Conservation (phyloP, 2,329 filamentous ascomycete genomes). For the Neonectria coccinea region DNA sequence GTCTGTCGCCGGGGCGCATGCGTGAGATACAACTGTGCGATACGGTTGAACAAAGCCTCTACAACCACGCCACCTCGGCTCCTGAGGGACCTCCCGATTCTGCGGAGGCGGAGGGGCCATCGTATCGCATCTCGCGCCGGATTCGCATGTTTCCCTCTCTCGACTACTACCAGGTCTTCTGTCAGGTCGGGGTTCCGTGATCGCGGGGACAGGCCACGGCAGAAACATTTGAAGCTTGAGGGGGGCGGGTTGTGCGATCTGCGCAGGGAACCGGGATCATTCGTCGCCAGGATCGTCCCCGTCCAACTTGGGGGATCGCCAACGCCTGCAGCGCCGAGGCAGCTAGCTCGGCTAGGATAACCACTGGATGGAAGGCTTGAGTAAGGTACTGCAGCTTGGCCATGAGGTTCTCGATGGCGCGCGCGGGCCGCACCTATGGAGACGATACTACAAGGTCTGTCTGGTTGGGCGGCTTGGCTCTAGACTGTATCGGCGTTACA, state of each 20-base stretch:
- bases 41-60: slow-evolving; percentile 43
- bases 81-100: slow-evolving; percentile 38
- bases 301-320: slow-evolving; percentile 38
- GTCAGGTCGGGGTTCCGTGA: slow-evolving; percentile 10
- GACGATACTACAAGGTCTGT: slow-evolving; percentile 18
- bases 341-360: slow-evolving; percentile 25
- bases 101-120: slow-evolving; percentile 31
- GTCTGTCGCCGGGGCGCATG: slow-evolving; percentile 34
- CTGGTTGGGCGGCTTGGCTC: slow-evolving; percentile 14
- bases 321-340: slow-evolving; percentile 39
- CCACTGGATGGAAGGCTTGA: slow-evolving; percentile 15
- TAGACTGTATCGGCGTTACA: slow-evolving; percentile 14
- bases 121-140: slow-evolving; percentile 39
- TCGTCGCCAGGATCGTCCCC: slow-evolving; percentile 39
- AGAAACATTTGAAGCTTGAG: slow-evolving; percentile 18
- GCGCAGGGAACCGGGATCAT: slow-evolving; percentile 43
- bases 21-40: slow-evolving; percentile 38
- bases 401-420: slow-evolving; percentile 20
- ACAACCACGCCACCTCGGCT: slow-evolving; percentile 46
- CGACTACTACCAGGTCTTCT: slow-evolving; percentile 10
- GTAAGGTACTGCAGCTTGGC: slow-evolving; percentile 16
- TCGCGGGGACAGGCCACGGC: slow-evolving; percentile 9
- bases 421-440: slow-evolving; percentile 25
- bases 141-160: slow-evolving; percentile 19
- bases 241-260: slow-evolving; percentile 43